Evolutionary conservation across 805 yeast genomes (phyloP), one percentile per base, ranked within the genome.

Genomic region (Wickerhamiella kurtzmanii): DNA sequence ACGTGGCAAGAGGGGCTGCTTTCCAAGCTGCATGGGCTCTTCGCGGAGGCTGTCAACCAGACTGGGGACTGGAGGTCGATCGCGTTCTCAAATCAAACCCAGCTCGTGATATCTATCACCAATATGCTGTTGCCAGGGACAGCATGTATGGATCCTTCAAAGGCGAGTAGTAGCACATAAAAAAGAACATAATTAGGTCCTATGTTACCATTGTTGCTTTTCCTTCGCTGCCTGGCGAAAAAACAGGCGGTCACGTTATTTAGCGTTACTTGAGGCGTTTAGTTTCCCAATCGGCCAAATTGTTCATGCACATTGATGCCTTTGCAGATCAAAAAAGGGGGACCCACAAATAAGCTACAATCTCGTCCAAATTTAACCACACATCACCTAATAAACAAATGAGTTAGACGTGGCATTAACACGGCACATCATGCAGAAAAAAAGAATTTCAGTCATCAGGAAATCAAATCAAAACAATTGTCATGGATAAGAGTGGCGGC

Each of bases 1-100:
- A 56, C 39, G 59, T 56, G 8, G 59, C 59, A 6, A 49, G 55
- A 3, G 59, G 59, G 6, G 59, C 59, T 3, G 59, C 58, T 4
- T 37, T 55, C n/a, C 59, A 56, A 44, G 58, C 59, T 2, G 53
- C 53, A 1, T 56, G 59, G 59, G 54, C 49, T 2, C 44, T 47
- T n/a, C n/a, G n/a, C n/a, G 21, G 39, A 2, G 57, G 56, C 25
- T 16, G 20, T 13, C 43, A 43, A 21, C 59, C 59, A 4, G 41
- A 44, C 22, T 56, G 59, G 59, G 19, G 32, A 6, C 45, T 51
- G 35, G 53, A 53, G 6, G 35, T 53, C 17, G 54, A 45, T 15
- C 44, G 46, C 37, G 46, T 42, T 22, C 20, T 53, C 28, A 5
- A 6, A 9, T 25, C 41, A 8, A 18, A 38, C 8, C 25, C 25